A percentile compares a stretch with the other conserved stretches of the same genome.
Conservation (phyloP, 2,329 filamentous ascomycete species). For the Colletotrichum cereale region DNA sequence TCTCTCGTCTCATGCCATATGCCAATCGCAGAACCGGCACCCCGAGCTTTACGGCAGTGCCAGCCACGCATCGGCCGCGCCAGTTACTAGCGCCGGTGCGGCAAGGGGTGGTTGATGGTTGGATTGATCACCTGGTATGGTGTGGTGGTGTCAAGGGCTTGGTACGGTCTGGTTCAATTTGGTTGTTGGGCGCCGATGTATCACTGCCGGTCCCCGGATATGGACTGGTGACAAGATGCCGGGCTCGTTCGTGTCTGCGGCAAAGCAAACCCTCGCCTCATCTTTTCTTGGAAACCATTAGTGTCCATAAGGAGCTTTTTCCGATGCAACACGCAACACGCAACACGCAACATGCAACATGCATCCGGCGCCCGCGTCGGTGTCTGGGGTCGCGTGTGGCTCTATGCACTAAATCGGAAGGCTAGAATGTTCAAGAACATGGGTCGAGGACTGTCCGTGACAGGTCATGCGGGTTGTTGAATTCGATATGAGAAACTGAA, state of each 20-base stretch:
- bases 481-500: slow-evolving; percentile 22
- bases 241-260: slow-evolving; percentile 2
- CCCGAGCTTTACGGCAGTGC: slow-evolving; percentile 26
- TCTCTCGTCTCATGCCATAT: slow-evolving; percentile 15
- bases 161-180: not conserved
- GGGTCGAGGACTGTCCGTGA: slow-evolving; percentile 30
- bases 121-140: slow-evolving; percentile 12
- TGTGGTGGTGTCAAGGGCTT: not conserved
- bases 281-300: slow-evolving; percentile 9
- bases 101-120: slow-evolving; percentile 26
- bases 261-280: slow-evolving; percentile 9
- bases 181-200: slow-evolving; percentile 22
- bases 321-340: slow-evolving; percentile 4
- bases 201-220: slow-evolving; percentile 13
- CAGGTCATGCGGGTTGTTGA: slow-evolving; percentile 35
- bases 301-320: not conserved
- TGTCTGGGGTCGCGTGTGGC: slow-evolving; percentile 1
- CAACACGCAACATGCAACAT: not conserved
- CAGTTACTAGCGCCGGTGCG: slow-evolving; percentile 22
- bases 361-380: not conserved
- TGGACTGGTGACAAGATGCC: slow-evolving; percentile 14
- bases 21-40: slow-evolving; percentile 30
- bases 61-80: slow-evolving; percentile 11
- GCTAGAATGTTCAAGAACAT: slow-evolving; percentile 28
- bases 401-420: not conserved